A percentile compares a stretch with the other conserved stretches of the same genome.
phyloP scores from a whole-genome alignment of 2,329 filamentous ascomycete species.

The Aureobasidium sp. region DNA sequence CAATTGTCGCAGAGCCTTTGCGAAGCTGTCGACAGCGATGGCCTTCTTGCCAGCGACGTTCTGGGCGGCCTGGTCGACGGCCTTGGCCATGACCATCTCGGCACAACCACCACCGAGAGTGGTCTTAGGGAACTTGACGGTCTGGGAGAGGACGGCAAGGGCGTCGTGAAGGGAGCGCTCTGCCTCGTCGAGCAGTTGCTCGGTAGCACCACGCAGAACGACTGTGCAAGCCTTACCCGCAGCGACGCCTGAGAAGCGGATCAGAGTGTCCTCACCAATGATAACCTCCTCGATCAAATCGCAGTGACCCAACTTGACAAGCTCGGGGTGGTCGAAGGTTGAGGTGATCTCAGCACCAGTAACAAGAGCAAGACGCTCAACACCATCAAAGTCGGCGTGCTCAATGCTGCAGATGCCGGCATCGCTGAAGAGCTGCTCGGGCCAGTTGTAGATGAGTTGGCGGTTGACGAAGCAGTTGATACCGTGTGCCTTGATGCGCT shows the following conservation, averaged over 20 bases:
- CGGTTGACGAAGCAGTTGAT: conserved; percentile 99
- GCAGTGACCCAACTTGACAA: conserved; percentile 91
- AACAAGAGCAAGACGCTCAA: conserved; percentile 87
- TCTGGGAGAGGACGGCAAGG: conserved; percentile 91
- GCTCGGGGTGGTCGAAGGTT: conserved; percentile 95
- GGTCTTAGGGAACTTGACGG: conserved; percentile 85
- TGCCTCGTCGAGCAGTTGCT: conserved; percentile 93
- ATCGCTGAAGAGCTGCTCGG: conserved; percentile 96
- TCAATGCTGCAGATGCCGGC: conserved; percentile 98
- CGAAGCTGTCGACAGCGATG: conserved; percentile 83
- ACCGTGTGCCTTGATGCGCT: conserved; percentile 96
- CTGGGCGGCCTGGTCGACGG: conserved; percentile 85
- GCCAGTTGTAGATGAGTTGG: conserved; percentile 99
- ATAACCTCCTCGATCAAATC: conserved; percentile 97
- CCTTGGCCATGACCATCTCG: conserved; percentile 99
- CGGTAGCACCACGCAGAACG: conserved; percentile 89
- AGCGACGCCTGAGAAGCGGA: conserved; percentile 94
- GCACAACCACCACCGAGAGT: conserved; percentile 93
- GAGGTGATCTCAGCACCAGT: conserved; percentile 96
- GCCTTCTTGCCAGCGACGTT: conserved; percentile 97
- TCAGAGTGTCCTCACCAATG: conserved; percentile 94
- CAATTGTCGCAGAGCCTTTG: conserved; percentile 79
- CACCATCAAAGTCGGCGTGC: conserved; percentile 97
- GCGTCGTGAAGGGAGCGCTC: conserved; percentile 95
- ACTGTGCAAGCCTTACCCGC: conserved; percentile 94